Percentiles rank a stretch among this genome's conserved stretches.
Conservation (phyloP, 805 yeast species). For the Candida ovalis region DNA sequence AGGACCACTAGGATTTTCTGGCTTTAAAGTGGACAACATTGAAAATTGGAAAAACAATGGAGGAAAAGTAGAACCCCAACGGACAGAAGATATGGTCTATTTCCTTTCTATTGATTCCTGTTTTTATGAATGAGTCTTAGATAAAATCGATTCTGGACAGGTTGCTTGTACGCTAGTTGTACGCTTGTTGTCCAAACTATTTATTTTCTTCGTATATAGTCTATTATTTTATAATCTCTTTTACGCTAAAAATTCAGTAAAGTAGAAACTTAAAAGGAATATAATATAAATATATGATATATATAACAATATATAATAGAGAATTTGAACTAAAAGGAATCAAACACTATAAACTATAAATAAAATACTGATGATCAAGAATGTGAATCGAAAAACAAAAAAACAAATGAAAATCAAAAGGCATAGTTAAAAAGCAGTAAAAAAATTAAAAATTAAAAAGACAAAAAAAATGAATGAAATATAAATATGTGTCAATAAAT, state of each 20-base stretch:
- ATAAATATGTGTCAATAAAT: background rate
- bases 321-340: background rate
- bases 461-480: too few relatives aligned
- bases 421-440: background rate
- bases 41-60: conserved; percentile 1
- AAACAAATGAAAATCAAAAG: background rate
- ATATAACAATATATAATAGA: background rate
- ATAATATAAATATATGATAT: background rate
- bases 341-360: conserved; percentile 1
- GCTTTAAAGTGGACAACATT: conserved; percentile 24
- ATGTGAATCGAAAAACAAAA: background rate
- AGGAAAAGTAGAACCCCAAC: conserved; percentile 8
- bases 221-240: too few relatives aligned
- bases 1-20: conserved; percentile 76
- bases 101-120: conserved; percentile 14
- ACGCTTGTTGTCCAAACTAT: too few relatives aligned
- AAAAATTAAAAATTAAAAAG: background rate
- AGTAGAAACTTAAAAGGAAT: background rate
- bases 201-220: too few relatives aligned
- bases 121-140: conserved; percentile 7
- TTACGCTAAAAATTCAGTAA: background rate
- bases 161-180: too few relatives aligned
- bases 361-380: background rate
- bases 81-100: conserved; percentile 13
- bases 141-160: too few relatives aligned